Evolutionary conservation across 2,329 filamentous ascomycete species (phyloP).

Genomic region (Albifimbria verrucaria): DNA sequence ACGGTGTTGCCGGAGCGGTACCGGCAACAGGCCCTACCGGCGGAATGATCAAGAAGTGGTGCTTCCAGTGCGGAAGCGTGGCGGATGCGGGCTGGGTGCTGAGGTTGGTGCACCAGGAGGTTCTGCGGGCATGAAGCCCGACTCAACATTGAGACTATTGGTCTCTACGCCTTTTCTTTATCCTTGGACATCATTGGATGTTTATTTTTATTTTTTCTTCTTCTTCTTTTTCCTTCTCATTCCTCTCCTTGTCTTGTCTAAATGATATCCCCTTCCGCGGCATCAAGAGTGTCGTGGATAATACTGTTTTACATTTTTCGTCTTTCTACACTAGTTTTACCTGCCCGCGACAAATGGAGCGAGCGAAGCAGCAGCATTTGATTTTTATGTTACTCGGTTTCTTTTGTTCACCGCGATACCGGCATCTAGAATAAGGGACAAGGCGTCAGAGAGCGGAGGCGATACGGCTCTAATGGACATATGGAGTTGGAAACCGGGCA

Average conservation of each 20-base stretch:
- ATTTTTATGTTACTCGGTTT: neutral
- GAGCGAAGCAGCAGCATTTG: neutral
- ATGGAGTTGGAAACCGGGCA: neutral
- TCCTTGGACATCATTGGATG: constrained; percentile 2
- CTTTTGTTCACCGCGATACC: neutral
- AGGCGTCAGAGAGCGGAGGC: neutral
- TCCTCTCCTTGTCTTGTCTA: constrained; percentile 2
- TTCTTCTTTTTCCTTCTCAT: constrained; percentile 6
- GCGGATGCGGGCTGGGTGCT: constrained; percentile 54
- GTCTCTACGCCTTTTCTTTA: constrained; percentile 7
- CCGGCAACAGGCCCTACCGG: constrained; percentile 49
- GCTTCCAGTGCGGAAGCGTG: constrained; percentile 55
- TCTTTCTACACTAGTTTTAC: neutral
- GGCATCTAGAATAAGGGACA: neutral
- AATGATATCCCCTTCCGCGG: constrained; percentile 19
- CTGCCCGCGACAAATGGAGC: no score
- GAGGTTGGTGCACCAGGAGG: constrained; percentile 55
- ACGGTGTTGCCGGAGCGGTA: constrained; percentile 50
- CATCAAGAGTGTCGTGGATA: constrained; percentile 4
- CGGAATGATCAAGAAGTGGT: constrained; percentile 61
- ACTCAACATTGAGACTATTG: neutral
- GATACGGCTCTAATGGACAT: neutral
- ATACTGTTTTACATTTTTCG: constrained; percentile 8
- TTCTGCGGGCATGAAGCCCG: constrained; percentile 32
- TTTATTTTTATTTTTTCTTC: constrained; percentile 2